Conservation (phyloP, 1,139 yeast species). For the Debaryomyces udenii region DNA sequence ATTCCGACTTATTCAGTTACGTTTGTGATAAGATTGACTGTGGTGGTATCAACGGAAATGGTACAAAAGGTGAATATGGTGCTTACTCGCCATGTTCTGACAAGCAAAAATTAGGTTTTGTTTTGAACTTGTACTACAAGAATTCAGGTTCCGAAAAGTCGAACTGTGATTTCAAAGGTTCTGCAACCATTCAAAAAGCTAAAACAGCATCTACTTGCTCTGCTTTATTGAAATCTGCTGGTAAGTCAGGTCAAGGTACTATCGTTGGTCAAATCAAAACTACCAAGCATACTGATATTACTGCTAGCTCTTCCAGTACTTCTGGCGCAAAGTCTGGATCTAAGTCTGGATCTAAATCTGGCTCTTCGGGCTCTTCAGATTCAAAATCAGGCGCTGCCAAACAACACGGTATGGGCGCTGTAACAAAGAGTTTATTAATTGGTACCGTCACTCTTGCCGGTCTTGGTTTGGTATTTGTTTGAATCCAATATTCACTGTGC, state of each 20-base stretch:
- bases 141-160: conserved; percentile 42
- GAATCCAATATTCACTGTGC: conserved; percentile 8
- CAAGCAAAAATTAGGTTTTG: conserved; percentile 64
- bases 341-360: conserved; percentile 18
- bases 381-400: conserved; percentile 18
- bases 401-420: conserved; percentile 20
- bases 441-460: conserved; percentile 27
- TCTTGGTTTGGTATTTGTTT: conserved; percentile 24
- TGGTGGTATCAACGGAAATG: conserved; percentile 60
- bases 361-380: conserved; percentile 17
- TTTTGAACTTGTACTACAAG: conserved; percentile 61
- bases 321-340: conserved; percentile 17
- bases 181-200: conserved; percentile 50
- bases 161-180: conserved; percentile 73
- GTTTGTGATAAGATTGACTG: conserved; percentile 55
- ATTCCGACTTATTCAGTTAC: conserved; percentile 54
- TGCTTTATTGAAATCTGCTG: conserved; percentile 43
- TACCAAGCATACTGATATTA: conserved; percentile 26
- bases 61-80: conserved; percentile 64
- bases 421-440: conserved; percentile 24
- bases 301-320: conserved; percentile 25
- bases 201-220: conserved; percentile 60
- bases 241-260: conserved; percentile 42
- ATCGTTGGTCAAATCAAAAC: conserved; percentile 34
- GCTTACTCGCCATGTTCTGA: conserved; percentile 61